Base-by-base conservation (phyloP, 257 asterid species). In the Nicotiana undulata region DNA sequence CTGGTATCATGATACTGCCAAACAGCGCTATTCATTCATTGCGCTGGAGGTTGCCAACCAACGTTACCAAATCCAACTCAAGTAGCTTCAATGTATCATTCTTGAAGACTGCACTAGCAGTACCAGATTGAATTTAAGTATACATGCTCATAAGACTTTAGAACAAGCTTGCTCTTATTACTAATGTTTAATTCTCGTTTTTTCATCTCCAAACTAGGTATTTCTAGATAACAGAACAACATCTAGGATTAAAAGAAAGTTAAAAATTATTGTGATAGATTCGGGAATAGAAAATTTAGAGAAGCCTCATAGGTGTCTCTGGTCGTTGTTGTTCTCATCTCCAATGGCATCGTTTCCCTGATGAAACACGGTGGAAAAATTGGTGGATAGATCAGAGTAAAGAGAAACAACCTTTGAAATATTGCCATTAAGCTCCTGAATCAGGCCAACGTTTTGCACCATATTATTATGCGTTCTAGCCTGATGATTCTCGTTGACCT, bases 401-500 rank as follows among this genome's bases (percentile, higher is more conserved):
- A 93, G 89, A 0, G 91, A 84, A 44, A 83, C 92, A 67, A 93
- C 93, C 81, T 91, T 88, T 32, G 90, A 82, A 26, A 92, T 90
- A 32, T 93, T 93, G 11, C 87, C 93, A 81, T 92, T 90, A 79
- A 93, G 90, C 61, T 93, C 97, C 86, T 89, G 93, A 79, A 92
- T 92, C 34, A 92, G 59, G 3, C 87, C 84, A 9, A 90, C 97
- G 88, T 93, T 93, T 28, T 88, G 82, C 60, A 89, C 93, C 90
- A 93, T 59, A 34, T 92, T 91, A 28, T 90, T 94, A 72, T 87
- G 94, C 22, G 82, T 56, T 75, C 84, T 92, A 3, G 96, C 91
- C 70, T 85, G 93, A 86, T 93, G 98, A 26, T 90, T 93, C 80
- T 90, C 90, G 80, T 93, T 92, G 75, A 93, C 96, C 75, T 93